Evolutionary conservation across 2,329 filamentous ascomycete species (phyloP), one percentile per base, ranked within the genome.

Genomic region (Fusarium decemcellulare): DNA sequence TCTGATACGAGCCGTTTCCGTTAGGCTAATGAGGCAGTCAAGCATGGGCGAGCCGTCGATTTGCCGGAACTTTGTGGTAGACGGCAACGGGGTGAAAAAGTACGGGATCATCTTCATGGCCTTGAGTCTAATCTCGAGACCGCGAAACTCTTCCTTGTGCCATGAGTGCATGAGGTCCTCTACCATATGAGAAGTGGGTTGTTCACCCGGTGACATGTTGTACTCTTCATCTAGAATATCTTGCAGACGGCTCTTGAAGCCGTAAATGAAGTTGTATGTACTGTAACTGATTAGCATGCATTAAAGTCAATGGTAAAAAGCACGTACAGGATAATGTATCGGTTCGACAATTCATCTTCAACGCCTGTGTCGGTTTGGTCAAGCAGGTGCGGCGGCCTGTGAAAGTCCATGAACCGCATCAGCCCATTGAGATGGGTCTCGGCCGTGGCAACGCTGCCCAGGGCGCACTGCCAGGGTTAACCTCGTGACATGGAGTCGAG

Each of bases 251-350:
- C 71, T 70, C 29, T 72, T 74, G 18, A 74, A 44, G 16, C 68
- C 71, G n/a, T 74, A 64, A 5, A 72, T 64, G 18, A 74, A 73
- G 34, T 63, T 73, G 44, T 67, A 73, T 15, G 66, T 54, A 9
- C 71, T 73, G 2, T 4, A 9, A 3, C 32, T 14, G 9, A 18
- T 57, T n/a, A 58, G n/a, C 3, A 1, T 7, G 27, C 23, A 23
- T 8, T 2, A 2, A 1, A 1, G 8, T 0, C 6, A 8, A 4
- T n/a, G 4, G n/a, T 11, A 0, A 11, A 2, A 10, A 14, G 2
- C 2, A 51, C 70, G 0, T 59, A 73, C 71, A 73, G 32, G 2
- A 73, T 46, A 2, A 73, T 37, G 6, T 70, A 73, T 46, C 71
- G 43, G 12, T 67, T 65, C 7, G 66, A 46, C 5, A 73, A 43